Base-by-base conservation (phyloP, 1,139 yeast species). In the Geotrichum europaeum region DNA sequence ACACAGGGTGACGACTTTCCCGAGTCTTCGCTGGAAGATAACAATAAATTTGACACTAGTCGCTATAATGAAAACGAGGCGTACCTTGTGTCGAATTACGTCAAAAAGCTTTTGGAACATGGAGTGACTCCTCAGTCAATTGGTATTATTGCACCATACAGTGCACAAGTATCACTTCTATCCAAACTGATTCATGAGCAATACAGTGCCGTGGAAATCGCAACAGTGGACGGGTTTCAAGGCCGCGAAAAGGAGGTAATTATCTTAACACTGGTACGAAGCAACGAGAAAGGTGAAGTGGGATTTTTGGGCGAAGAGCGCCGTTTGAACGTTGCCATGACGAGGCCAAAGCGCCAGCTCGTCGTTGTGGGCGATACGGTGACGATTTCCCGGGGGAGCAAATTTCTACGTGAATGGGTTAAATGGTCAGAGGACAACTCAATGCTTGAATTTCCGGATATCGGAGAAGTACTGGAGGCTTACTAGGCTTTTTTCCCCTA, bases 151-250 rank as follows among this genome's bases (percentile, higher is more conserved):
- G 84, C 97, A 0, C 97, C 97, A 0, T 92, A 92, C 72, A 86
- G 83, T 67, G 96, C 96, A 0, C 98, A 92, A 72, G 96, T 90
- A 0, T 74, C 86, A 0, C 68, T 81, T 20, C 67, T 92, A 40
- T 84, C 84, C 62, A 80, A 78, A 59, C 67, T 76, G 25, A 55
- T 68, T 18, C 64, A 66, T 22, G 72, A 71, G 18, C 78, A 80
- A 5, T 80, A 79, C 64, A 86, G 86, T 43, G 80, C 79, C 4
- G 73, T 94, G 58, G 97, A 90, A 68, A 84, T 90, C 53, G 87
- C 94, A 52, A 88, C 94, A 0, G 91, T 90, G n/a, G 91, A 89
- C 73, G 96, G 95, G 22, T 91, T 88, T 70, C 97, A 91, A 74
- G 97, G 97, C 0, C 79, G 96, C 62, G 97, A 91, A 70, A 91